These are phyloP conservation scores for Xylaria sp. DNA, from an alignment of 2,329 filamentous ascomycete genomes.

Conservation along the genomic window DNA sequence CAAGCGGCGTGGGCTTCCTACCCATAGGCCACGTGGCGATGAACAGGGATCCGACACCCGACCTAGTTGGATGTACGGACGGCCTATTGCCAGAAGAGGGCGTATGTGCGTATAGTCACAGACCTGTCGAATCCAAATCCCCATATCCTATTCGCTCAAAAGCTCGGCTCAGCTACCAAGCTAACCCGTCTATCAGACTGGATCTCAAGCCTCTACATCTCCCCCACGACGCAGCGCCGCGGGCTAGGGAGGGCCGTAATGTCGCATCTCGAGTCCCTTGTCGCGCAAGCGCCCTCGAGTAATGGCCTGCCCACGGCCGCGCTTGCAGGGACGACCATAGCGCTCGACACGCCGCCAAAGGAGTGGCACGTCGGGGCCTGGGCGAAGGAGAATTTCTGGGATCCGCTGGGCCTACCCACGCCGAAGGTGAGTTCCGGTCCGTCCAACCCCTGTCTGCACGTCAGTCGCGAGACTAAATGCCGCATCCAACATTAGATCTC, in stretches of 20 bases:
- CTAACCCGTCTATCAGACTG: constrained; percentile 11
- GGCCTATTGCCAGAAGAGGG: constrained; percentile 6
- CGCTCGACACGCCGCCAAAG: constrained; percentile 17
- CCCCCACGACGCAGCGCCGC: constrained; percentile 1
- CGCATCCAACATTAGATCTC: constrained; percentile 8
- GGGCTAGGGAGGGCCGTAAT: constrained; percentile 27
- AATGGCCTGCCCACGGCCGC: background rate
- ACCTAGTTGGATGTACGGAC: background rate
- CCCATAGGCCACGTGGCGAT: constrained; percentile 28
- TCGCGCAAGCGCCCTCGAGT: background rate
- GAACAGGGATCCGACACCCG: constrained; percentile 17
- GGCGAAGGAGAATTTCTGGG: constrained; percentile 3
- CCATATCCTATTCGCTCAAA: no score
- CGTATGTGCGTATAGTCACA: constrained; percentile 11
- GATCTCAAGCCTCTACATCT: constrained; percentile 28
- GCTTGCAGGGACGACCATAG: background rate
- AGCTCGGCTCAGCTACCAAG: background rate
- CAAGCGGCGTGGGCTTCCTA: constrained; percentile 5
- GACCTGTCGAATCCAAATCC: background rate
- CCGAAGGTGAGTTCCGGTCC: constrained; percentile 10
- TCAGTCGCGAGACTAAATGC: no score
- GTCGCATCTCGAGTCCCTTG: constrained; percentile 14
- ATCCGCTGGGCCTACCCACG: constrained; percentile 3
- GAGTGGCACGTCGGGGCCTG: constrained; percentile 2
- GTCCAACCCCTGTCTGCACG: no score